These are phyloP conservation scores for Monascus ruber DNA, from an alignment of 2,329 filamentous ascomycete species.

Conservation along the genomic window DNA sequence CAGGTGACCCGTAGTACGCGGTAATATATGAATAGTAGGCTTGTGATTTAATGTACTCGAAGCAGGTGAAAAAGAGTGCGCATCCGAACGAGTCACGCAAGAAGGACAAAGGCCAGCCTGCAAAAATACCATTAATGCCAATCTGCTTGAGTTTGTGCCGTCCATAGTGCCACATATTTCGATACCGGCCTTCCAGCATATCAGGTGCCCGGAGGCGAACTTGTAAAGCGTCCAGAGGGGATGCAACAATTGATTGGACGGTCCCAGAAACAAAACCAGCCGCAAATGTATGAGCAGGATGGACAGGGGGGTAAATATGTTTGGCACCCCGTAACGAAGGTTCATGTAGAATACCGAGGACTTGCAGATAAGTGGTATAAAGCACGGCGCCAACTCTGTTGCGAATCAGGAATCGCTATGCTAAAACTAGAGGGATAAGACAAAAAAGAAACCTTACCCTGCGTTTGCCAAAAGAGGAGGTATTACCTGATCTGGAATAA, in stretches of 20 bases:
- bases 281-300: slow-evolving; percentile 41
- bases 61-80: slow-evolving; percentile 51
- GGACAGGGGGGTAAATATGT: slow-evolving; percentile 49
- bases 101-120: slow-evolving; percentile 50
- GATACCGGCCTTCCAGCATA: slow-evolving; percentile 47
- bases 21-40: slow-evolving; percentile 50
- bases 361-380: slow-evolving; percentile 53
- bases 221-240: slow-evolving; percentile 53
- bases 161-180: slow-evolving; percentile 54
- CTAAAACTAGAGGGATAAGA: too few relatives aligned
- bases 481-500: slow-evolving; percentile 53
- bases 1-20: slow-evolving; percentile 43
- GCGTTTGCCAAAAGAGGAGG: slow-evolving; percentile 54
- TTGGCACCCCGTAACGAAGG: slow-evolving; percentile 47
- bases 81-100: slow-evolving; percentile 51
- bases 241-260: slow-evolving; percentile 50
- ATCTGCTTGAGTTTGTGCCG: slow-evolving; percentile 47
- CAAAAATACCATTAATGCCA: slow-evolving; percentile 50
- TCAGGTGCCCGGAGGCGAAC: slow-evolving; percentile 50
- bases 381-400: slow-evolving; percentile 48
- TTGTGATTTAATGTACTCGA: slow-evolving; percentile 54
- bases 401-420: too few relatives aligned
- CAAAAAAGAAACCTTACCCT: slow-evolving; percentile 26
- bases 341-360: slow-evolving; percentile 45
- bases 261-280: slow-evolving; percentile 50